phyloP scores from a whole-genome alignment of 1,284 basidiomycete genomes.

The Ganoderma lucidum region DNA sequence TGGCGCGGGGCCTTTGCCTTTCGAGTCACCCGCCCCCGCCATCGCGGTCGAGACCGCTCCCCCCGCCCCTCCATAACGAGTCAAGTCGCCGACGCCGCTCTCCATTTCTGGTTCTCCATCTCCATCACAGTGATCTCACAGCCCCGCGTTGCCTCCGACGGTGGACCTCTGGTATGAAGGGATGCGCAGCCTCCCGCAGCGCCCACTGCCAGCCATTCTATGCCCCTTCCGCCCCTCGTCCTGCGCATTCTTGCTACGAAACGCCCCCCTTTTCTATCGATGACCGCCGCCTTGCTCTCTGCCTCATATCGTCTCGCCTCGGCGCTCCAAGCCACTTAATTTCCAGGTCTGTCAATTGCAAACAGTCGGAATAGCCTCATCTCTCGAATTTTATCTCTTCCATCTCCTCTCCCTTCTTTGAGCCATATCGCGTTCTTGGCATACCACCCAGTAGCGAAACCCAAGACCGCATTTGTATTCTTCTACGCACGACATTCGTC shows the following conservation, averaged over 20 bases:
- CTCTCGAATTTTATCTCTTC: neutral
- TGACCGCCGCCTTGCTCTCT: neutral
- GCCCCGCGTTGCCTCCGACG: neutral
- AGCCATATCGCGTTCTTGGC: neutral
- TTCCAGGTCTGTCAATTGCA: neutral
- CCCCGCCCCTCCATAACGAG: conserved; percentile 12
- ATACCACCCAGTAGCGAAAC: neutral
- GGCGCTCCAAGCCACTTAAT: neutral
- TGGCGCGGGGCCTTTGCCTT: conserved; percentile 18
- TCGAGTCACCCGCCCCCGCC: conserved; percentile 23
- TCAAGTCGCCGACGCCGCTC: conserved; percentile 8
- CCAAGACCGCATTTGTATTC: neutral
- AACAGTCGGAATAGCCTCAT: neutral
- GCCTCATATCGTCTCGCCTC: neutral
- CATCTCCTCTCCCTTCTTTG: neutral
- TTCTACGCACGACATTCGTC: neutral
- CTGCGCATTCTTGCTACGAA: neutral
- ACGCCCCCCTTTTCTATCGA: neutral
- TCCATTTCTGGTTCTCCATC: neutral
- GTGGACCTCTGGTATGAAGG: neutral
- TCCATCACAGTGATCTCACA: neutral
- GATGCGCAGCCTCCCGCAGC: neutral
- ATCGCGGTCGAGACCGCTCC: neutral
- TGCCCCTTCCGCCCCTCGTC: neutral
- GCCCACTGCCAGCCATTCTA: neutral